These are phyloP conservation scores for Arthrobotrys sphaeroides DNA, from an alignment of 2,329 filamentous ascomycete genomes.

Conservation along the genomic window DNA sequence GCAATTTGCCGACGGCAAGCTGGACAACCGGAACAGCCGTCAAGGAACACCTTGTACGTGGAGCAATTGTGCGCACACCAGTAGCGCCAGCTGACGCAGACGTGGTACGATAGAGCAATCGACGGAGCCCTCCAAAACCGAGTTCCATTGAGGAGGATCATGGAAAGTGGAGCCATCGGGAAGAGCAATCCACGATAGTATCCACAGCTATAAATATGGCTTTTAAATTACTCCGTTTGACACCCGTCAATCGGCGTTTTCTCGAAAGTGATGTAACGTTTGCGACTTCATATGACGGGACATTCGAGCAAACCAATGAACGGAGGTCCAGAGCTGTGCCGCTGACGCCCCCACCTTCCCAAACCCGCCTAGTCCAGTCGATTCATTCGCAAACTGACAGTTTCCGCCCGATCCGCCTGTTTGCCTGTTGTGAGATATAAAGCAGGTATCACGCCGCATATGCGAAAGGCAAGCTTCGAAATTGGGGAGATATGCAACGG, in stretches of 20 bases:
- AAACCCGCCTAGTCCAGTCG: neutral
- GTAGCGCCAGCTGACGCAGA: neutral
- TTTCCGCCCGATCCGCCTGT: constrained; percentile 7
- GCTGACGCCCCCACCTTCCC: neutral
- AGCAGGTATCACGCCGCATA: neutral
- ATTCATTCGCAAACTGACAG: neutral
- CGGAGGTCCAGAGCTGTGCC: neutral
- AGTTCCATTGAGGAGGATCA: neutral
- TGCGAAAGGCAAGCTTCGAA: neutral
- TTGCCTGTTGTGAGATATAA: neutral
- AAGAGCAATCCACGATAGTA: neutral
- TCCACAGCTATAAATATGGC: neutral
- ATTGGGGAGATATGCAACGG: constrained; percentile 22
- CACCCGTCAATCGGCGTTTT: neutral
- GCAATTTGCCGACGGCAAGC: neutral
- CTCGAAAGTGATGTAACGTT: constrained; percentile 8
- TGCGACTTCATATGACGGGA: neutral
- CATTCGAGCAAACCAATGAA: neutral
- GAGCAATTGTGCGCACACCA: neutral
- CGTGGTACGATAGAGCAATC: neutral
- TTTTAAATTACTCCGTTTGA: neutral
- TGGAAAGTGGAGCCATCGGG: constrained; percentile 5
- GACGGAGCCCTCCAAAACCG: neutral
- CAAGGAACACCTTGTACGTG: neutral
- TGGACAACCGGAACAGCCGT: neutral